phyloP scores from a whole-genome alignment of 2,329 filamentous ascomycete genomes.

The Pseudocercospora musae region DNA sequence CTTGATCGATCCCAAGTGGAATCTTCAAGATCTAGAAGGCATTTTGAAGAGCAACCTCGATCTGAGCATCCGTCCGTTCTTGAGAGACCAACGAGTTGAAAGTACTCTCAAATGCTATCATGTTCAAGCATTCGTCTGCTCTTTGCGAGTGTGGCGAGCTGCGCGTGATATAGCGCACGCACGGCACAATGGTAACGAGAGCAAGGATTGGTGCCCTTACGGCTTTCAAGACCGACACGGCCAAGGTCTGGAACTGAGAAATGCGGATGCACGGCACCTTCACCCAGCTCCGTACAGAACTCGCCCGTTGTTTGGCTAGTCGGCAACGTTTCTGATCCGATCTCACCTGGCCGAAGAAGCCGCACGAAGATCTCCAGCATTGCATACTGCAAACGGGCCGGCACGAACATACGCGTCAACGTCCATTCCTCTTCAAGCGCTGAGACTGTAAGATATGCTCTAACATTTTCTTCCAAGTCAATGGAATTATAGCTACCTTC shows the following conservation, averaged over 20 bases:
- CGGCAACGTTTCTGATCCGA: not conserved
- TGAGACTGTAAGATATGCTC: too few species aligned
- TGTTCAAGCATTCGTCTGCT: too few species aligned
- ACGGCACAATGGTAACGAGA: too few species aligned
- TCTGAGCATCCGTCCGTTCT: constrained; percentile 12
- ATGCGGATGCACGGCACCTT: not conserved
- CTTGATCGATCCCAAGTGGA: not conserved
- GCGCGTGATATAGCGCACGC: too few species aligned
- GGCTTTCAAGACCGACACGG: too few species aligned
- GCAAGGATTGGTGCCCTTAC: not conserved
- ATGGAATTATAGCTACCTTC: too few species aligned
- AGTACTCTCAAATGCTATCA: not conserved
- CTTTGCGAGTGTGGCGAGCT: not conserved
- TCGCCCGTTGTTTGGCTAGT: not conserved
- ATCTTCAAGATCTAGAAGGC: constrained; percentile 9
- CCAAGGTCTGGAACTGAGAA: not conserved
- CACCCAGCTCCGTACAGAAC: not conserved
- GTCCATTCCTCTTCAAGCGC: not conserved
- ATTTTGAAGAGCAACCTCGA: constrained; percentile 14
- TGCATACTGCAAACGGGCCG: too few species aligned
- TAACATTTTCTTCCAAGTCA: too few species aligned
- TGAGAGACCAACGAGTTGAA: constrained; percentile 2
- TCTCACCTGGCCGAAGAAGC: not conserved
- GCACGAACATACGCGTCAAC: not conserved
- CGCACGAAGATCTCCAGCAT: not conserved